Evolutionary conservation across 352 stramenopile species (phyloP).

Genomic region (Phytopythium chamaehyphon): DNA sequence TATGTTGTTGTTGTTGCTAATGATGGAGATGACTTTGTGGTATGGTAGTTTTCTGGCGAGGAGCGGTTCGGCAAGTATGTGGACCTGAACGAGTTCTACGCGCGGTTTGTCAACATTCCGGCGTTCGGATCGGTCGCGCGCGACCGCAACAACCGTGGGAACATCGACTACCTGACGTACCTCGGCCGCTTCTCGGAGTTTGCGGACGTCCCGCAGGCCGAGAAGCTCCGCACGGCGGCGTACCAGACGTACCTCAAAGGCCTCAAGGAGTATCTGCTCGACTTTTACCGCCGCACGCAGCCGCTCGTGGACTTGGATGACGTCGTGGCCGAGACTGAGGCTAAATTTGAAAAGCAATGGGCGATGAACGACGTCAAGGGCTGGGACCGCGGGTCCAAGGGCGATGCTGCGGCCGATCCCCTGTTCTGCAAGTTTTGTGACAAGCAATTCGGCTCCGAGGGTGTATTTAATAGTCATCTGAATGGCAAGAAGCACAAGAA

Average conservation of each 20-base stretch:
- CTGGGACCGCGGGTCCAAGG: constrained; percentile 32
- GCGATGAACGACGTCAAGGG: constrained; percentile 47
- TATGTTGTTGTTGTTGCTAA: too few species aligned
- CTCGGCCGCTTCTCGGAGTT: constrained; percentile 69
- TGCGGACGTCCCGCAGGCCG: constrained; percentile 38
- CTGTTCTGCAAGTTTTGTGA: constrained; percentile 65
- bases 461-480: constrained; percentile 68
- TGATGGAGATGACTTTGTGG: not conserved
- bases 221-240: constrained; percentile 51
- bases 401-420: constrained; percentile 6
- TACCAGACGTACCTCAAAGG: constrained; percentile 72
- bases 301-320: constrained; percentile 86
- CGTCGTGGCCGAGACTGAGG: constrained; percentile 72
- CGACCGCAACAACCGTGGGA: not conserved
- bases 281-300: constrained; percentile 86
- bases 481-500: constrained; percentile 83
- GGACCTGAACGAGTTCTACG: constrained; percentile 85
- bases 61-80: constrained; percentile 89
- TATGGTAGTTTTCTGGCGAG: constrained; percentile 83
- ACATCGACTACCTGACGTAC: constrained; percentile 74
- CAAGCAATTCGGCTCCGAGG: constrained; percentile 71
- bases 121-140: constrained; percentile 41
- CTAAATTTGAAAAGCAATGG: constrained; percentile 86
- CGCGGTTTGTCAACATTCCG: constrained; percentile 70
- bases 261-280: constrained; percentile 78